phyloP scores from a whole-genome alignment of 2,329 filamentous ascomycete species.

The Diaporthe longicolla region DNA sequence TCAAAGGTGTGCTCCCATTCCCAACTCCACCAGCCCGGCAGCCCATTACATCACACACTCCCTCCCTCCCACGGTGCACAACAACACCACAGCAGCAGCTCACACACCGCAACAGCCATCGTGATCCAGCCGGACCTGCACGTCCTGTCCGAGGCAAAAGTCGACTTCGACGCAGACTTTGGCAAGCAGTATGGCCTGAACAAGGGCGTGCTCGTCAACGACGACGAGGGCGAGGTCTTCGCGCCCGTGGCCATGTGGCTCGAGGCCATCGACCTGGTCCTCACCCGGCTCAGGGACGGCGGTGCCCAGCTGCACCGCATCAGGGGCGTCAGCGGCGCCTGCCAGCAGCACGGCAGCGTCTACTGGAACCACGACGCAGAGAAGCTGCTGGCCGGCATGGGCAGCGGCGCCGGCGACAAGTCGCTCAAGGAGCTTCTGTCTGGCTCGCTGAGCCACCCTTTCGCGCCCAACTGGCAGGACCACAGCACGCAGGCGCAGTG shows the following conservation, averaged over 20 bases:
- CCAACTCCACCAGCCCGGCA: background rate
- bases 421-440: constrained; percentile 80
- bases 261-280: constrained; percentile 89
- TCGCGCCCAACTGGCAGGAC: constrained; percentile 98
- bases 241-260: constrained; percentile 96
- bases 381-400: constrained; percentile 70
- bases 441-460: constrained; percentile 83
- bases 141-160: constrained; percentile 87
- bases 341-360: constrained; percentile 98
- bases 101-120: constrained; percentile 69
- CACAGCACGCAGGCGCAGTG: constrained; percentile 94
- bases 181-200: constrained; percentile 79
- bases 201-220: constrained; percentile 90
- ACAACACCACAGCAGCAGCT: constrained; percentile 1
- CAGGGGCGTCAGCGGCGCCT: constrained; percentile 88
- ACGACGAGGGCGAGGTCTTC: constrained; percentile 88
- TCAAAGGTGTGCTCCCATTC: constrained; percentile 74
- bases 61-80: background rate
- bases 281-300: constrained; percentile 77
- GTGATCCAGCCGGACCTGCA: constrained; percentile 87
- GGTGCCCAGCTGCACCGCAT: constrained; percentile 82
- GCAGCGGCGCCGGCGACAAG: constrained; percentile 55
- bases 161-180: constrained; percentile 94
- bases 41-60: background rate
- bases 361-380: constrained; percentile 87